Evolutionary conservation across 2,329 filamentous ascomycete genomes (phyloP).

Genomic region (Metarhizium brunneum): DNA sequence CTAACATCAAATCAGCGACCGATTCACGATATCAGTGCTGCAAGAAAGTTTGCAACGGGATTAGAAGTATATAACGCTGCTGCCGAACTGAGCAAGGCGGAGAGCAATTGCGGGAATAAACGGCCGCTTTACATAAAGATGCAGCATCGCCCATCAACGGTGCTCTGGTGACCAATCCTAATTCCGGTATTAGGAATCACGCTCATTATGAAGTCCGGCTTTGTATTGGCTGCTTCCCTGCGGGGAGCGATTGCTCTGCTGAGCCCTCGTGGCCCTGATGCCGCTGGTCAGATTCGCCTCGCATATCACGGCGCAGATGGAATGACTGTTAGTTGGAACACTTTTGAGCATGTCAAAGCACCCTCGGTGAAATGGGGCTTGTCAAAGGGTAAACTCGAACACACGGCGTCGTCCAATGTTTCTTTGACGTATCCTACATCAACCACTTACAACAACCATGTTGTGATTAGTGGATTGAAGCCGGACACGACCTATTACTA

Average conservation of each 20-base stretch:
- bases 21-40: no score
- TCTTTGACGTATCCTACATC: conserved; percentile 22
- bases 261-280: not conserved
- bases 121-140: no score
- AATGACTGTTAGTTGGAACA: conserved; percentile 25
- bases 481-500: conserved; percentile 2
- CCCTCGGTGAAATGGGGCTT: conserved; percentile 22
- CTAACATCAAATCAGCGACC: no score
- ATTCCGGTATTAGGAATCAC: not conserved
- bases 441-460: conserved; percentile 21
- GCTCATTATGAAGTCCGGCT: not conserved
- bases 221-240: not conserved
- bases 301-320: not conserved
- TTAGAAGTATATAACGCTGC: no score
- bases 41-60: no score
- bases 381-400: conserved; percentile 11
- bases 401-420: conserved; percentile 14
- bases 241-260: not conserved
- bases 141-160: not conserved
- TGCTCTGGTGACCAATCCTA: not conserved
- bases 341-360: conserved; percentile 14
- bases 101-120: no score
- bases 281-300: not conserved
- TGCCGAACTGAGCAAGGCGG: no score
- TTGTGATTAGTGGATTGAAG: conserved; percentile 2